Conservation (phyloP, 257 asterid genomes). For the Capsicum chinense region DNA sequence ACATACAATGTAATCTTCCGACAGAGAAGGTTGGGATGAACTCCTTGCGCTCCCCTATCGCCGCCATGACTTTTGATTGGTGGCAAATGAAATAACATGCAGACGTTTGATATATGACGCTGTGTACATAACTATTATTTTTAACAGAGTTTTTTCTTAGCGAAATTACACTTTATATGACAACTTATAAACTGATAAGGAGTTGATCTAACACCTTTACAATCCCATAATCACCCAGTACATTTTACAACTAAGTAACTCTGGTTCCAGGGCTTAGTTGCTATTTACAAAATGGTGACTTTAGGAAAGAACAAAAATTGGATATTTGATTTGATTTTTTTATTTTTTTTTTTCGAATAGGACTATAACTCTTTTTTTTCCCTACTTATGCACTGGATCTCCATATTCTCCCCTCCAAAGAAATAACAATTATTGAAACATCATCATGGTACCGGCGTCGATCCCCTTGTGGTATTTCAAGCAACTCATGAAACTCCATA, state of each 20-base stretch:
- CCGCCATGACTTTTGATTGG: background rate
- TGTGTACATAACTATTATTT: background rate
- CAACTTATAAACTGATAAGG: conserved; percentile 30
- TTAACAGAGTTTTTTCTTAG: conserved; percentile 12
- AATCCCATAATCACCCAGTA: conserved; percentile 32
- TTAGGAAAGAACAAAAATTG: conserved; percentile 51
- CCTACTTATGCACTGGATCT: conserved; percentile 77
- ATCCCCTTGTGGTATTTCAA: conserved; percentile 96
- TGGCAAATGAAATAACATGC: background rate
- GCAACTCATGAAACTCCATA: conserved; percentile 88
- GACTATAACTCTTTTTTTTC: conserved; percentile 30
- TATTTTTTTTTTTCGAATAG: conserved; percentile 24
- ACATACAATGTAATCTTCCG: background rate
- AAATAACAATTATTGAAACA: conserved; percentile 91
- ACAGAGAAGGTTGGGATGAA: background rate
- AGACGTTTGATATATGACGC: background rate
- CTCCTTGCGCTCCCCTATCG: background rate
- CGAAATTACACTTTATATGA: conserved; percentile 34
- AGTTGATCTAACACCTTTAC: conserved; percentile 41
- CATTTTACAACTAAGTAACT: conserved; percentile 45
- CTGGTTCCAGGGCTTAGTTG: conserved; percentile 52
- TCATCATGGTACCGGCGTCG: conserved; percentile 95
- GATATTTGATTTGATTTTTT: conserved; percentile 23
- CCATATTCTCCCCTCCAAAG: conserved; percentile 98
- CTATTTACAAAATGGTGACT: conserved; percentile 36